phyloP scores from a whole-genome alignment of 139 green algal species.

The Edaphochlamys debaryana region DNA sequence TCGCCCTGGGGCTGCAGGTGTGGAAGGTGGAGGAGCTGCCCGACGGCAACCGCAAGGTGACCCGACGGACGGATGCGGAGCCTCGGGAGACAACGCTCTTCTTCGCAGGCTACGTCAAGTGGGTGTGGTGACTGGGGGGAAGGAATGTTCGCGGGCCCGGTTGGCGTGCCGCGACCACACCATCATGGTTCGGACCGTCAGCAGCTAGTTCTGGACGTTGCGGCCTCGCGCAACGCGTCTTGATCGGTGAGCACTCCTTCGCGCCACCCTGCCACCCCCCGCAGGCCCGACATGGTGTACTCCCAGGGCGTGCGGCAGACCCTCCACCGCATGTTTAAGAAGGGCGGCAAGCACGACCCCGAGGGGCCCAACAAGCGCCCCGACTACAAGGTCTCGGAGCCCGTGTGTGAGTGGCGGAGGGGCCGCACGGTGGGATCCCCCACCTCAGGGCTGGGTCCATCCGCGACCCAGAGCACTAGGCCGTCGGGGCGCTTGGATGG shows the following conservation, averaged over 20 bases:
- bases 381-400: too few species aligned
- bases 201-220: too few species aligned
- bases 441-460: too few species aligned
- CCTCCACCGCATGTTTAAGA: neutral
- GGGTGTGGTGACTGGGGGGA: too few species aligned
- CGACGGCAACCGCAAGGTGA: neutral
- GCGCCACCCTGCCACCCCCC: neutral
- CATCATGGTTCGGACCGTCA: too few species aligned
- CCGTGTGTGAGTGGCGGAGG: neutral
- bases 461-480: too few species aligned
- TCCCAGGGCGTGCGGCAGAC: conserved; percentile 28
- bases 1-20: neutral
- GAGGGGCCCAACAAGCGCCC: neutral
- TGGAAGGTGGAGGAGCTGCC: neutral
- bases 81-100: too few species aligned
- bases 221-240: too few species aligned
- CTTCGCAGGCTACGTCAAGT: conserved; percentile 33
- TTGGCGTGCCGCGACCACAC: too few species aligned
- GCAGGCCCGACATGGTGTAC: conserved; percentile 17
- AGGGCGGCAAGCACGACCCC: conserved; percentile 16
- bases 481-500: too few species aligned
- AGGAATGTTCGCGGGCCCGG: too few species aligned
- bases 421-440: neutral
- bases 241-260: too few species aligned
- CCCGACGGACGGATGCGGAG: neutral